phyloP scores from a whole-genome alignment of 768 basidiomycete genomes.

The Leccinellum rugosiceps region DNA sequence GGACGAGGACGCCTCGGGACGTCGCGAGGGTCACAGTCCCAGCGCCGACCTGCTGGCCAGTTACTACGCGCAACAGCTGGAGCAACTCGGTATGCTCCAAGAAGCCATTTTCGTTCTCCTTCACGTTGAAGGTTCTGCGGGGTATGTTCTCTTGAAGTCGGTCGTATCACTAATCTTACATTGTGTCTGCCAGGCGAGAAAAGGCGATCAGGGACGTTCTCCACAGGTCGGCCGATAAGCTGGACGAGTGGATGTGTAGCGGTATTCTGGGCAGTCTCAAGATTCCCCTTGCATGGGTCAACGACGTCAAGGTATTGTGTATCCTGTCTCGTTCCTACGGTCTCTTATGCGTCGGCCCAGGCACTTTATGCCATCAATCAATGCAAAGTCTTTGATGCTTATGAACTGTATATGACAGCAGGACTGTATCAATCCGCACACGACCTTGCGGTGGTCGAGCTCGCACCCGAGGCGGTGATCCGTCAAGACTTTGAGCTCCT shows the following conservation, averaged over 20 bases:
- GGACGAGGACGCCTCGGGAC: slow-evolving; percentile 42
- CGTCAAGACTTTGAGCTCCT: slow-evolving; percentile 54
- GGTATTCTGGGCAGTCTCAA: slow-evolving; percentile 74
- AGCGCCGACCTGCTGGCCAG: slow-evolving; percentile 81
- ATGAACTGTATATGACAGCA: slow-evolving; percentile 71
- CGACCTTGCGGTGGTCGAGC: slow-evolving; percentile 75
- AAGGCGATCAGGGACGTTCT: slow-evolving; percentile 82
- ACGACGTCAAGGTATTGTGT: slow-evolving; percentile 72
- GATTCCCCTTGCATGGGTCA: slow-evolving; percentile 84
- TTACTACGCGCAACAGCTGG: slow-evolving; percentile 85
- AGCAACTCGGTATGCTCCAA: slow-evolving; percentile 74
- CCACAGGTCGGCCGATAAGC: slow-evolving; percentile 56
- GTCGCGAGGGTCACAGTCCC: slow-evolving; percentile 73
- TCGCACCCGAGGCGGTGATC: slow-evolving; percentile 86
- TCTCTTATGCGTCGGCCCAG: slow-evolving; percentile 36
- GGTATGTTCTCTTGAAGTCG: slow-evolving; percentile 47
- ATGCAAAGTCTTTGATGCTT: slow-evolving; percentile 68
- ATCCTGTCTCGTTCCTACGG: not conserved
- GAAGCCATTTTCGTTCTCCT: slow-evolving; percentile 88
- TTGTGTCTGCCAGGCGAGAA: slow-evolving; percentile 57
- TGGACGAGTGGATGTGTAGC: slow-evolving; percentile 72
- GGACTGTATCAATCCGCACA: slow-evolving; percentile 74
- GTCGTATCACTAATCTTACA: slow-evolving; percentile 3
- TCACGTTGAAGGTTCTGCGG: slow-evolving; percentile 76
- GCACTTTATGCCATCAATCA: slow-evolving; percentile 61